These are phyloP conservation scores for Acanthochlamys bracteata DNA, from an alignment of 106 monocot genomes.

Conservation along the genomic window DNA sequence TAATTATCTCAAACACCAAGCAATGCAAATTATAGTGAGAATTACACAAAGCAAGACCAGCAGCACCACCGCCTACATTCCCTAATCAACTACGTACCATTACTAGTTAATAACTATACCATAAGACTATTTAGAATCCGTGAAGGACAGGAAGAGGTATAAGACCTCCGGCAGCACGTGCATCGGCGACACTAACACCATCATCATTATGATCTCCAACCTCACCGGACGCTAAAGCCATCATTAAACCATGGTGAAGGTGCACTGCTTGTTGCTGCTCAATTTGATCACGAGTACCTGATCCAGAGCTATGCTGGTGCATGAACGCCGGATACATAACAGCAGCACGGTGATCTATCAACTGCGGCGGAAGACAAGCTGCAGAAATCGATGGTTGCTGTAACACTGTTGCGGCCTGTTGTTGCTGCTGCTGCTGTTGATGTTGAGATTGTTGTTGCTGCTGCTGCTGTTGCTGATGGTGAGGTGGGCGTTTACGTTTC, in stretches of 20 bases:
- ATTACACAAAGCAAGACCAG: too few species aligned
- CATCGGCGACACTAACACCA: neutral
- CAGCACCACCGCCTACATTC: neutral
- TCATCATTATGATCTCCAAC: neutral
- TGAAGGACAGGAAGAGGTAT: neutral
- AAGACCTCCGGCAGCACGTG: neutral
- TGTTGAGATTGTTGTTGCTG: neutral
- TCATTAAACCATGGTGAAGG: neutral
- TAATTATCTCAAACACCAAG: too few species aligned
- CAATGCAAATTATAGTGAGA: too few species aligned
- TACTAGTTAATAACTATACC: neutral
- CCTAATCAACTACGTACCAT: neutral
- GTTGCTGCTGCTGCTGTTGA: too few species aligned
- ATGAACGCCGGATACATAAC: too few species aligned
- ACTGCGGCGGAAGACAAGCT: too few species aligned
- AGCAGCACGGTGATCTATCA: too few species aligned
- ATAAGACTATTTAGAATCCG: neutral
- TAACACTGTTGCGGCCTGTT: too few species aligned
- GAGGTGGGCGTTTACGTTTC: slow-evolving; percentile 31
- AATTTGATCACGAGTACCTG: too few species aligned
- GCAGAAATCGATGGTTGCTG: too few species aligned
- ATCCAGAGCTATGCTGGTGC: too few species aligned
- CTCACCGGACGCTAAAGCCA: neutral
- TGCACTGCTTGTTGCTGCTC: neutral
- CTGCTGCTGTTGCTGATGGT: neutral